Base-by-base conservation (phyloP, 148 eudicot species). In the Silene uniflora region DNA sequence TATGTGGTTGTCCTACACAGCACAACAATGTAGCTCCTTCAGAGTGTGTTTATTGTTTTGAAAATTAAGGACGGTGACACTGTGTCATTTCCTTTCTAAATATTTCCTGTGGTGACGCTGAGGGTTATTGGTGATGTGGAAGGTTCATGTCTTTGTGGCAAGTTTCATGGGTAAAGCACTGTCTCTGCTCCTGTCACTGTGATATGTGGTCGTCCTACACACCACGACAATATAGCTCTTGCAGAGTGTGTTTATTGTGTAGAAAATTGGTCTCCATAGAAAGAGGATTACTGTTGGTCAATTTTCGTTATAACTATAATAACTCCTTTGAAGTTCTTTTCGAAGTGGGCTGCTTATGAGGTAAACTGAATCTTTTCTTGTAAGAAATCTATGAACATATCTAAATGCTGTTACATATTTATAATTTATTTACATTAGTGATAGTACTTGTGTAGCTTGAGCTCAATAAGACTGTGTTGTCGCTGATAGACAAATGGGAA, bases 231-330 rank as follows among this genome's bases (percentile, higher is more conserved):
- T 73, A 85, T 78, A 77, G 97, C 93, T 75, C 80, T 87, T 73
- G 75, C 89, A 73, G 91, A 91, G 82, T 91, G 97, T 81, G 55
- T 83, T 65, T 93, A 88, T 58, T 89, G 93, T 69, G 87, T 88
- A 5, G 90, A 88, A 75, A 80, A 85, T 65, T 87, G 89, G 73
- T 77, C 90, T 56, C 89, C 89, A 16, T 76, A 86, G 71, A 25
- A 81, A 72, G 67, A 67, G 76, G 73, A n/a, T n/a, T n/a, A n/a
- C n/a, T n/a, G n/a, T n/a, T n/a, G n/a, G n/a, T n/a, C n/a, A n/a
- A n/a, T n/a, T 23, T 81, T 59, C 32, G 32, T 29, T 29, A 29
- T 29, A 29, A 29, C 32, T 29, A 29, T 3, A 29, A 29, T 29
- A 29, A 29, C 3, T 29, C 32, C 32, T 29, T 29, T 29, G 32